Conservation (phyloP, 306 rosid species). For the Begonia fuchsioides region DNA sequence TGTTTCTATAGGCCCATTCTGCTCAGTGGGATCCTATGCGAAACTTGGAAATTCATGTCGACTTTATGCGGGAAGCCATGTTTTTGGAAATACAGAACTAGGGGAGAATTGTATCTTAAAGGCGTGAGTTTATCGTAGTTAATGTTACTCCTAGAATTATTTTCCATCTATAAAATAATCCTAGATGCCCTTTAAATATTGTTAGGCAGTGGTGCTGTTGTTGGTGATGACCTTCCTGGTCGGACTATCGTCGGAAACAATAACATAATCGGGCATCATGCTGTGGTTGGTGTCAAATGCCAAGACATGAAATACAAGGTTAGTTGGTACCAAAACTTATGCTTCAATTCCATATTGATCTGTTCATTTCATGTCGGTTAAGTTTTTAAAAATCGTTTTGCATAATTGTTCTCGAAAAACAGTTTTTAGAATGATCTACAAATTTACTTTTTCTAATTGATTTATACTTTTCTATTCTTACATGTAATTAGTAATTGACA, state of each 20-base stretch:
- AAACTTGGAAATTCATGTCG: slow-evolving; percentile 67
- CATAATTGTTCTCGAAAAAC: slow-evolving; percentile 1
- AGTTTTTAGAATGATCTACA: neutral
- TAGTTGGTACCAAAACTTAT: slow-evolving; percentile 1
- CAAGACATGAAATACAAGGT: slow-evolving; percentile 91
- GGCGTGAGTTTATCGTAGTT: slow-evolving; percentile 53
- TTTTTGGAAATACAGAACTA: slow-evolving; percentile 58
- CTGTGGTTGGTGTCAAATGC: slow-evolving; percentile 70
- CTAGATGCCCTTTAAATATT: slow-evolving; percentile 8
- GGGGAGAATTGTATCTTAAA: slow-evolving; percentile 65
- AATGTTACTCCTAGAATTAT: neutral
- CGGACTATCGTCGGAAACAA: slow-evolving; percentile 53
- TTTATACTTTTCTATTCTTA: too few relatives aligned
- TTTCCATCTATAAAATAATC: neutral
- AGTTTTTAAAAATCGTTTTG: neutral
- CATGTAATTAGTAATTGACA: too few relatives aligned
- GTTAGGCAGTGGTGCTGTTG: slow-evolving; percentile 83
- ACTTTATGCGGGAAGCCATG: slow-evolving; percentile 70
- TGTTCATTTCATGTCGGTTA: too few relatives aligned
- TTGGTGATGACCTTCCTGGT: slow-evolving; percentile 88
- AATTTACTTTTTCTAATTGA: neutral
- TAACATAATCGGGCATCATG: slow-evolving; percentile 79
- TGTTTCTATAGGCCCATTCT: slow-evolving; percentile 85
- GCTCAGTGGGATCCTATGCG: slow-evolving; percentile 64
- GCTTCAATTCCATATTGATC: too few relatives aligned